Evolutionary conservation across 441 rosid species (phyloP), one percentile per base, ranked within the genome.

Genomic region (Arabidopsis lyrata): DNA sequence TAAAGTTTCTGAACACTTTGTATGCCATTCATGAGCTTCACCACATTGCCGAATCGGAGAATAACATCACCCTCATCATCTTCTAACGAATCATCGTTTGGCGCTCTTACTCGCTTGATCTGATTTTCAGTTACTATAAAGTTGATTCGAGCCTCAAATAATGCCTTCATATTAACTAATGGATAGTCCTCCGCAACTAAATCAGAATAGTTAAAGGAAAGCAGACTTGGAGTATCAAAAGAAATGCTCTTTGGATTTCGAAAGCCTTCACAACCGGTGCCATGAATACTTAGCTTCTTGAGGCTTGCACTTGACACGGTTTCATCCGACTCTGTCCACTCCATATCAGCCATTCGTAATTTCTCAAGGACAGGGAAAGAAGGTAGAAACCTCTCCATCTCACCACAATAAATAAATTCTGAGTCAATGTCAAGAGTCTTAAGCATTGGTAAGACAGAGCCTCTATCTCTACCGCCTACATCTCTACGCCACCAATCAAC

Each of bases 101-200:
- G 50, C 1, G 18, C 50, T 45, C 50, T 45, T 15, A 45, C 20
- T 16, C 50, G 20, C 50, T 7, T 45, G 50, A 45, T 15, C 8
- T 45, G 50, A n/a, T 45, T 9, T 15, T n/a, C 8, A 14, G 2
- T 15, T 6, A 6, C 8, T 6, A 15, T 15, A 45, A n/a, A 20
- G 16, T 45, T 15, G 50, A 45, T 1, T 15, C 10, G 50, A 45
- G 50, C 20, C 5, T 45, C 20, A 15, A 8, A 15, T 45, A 45
- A 15, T 29, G 31, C 31, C 9, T 45, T 45, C 50, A 45, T 45
- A n/a, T 45, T 45, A n/a, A 45, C 50, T 15, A 45, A 16, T 15
- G 50, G 20, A 45, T 45, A 45, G 8, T 45, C 50, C 50, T 45
- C 50, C 9, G 50, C 50, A 45, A 45, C 50, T 15, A 45, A 45